Base-by-base conservation (phyloP, 306 rosid genomes). In the Acacia crassicarpa region DNA sequence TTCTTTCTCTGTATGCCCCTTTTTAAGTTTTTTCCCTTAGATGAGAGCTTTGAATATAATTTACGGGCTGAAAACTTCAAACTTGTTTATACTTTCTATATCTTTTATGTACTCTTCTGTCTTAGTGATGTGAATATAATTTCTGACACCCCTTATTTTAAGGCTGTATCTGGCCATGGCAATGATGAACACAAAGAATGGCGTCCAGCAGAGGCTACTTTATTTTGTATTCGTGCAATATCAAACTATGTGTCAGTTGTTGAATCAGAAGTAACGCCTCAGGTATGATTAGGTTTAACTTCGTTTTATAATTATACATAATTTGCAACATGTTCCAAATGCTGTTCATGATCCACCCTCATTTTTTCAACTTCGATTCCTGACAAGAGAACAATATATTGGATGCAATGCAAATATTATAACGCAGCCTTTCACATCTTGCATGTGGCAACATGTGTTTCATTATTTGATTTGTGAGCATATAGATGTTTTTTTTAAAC, bases 221-320 rank as follows among this genome's bases (percentile, higher is more conserved):
- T 96, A 80, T 96, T 96, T 83, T 94, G 99, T 85, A 94, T 96
- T 67, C 92, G 91, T 74, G 99, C 99, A 41, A 90, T 96, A 87
- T 92, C 98, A 86, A 89, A 73, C 75, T 91, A 93, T 82, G 99
- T 96, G 53, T 92, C 98, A 59, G 85, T 85, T 71, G 93, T 90
- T 77, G 99, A 96, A 89, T 86, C 95, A 65, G 97, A 92, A 92
- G 94, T 93, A 85, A 93, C 93, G 97, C 99, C 99, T 49, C 94
- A 88, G 99, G 99, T 96, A 89, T 69, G 49, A 69, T 86, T 77
- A 59, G 48, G 45, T 83, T 85, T 65, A 73, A 80, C 62, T 43
- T 81, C 67, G 53, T 69, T 35, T 35, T 69, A 48, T 14, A 49
- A n/a, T 56, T 44, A 71, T 74, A 32, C 67, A 54, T 46, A 35